These are phyloP conservation scores for Hypoxylon sp. DNA, from an alignment of 2,329 filamentous ascomycete species.

Conservation along the genomic window DNA sequence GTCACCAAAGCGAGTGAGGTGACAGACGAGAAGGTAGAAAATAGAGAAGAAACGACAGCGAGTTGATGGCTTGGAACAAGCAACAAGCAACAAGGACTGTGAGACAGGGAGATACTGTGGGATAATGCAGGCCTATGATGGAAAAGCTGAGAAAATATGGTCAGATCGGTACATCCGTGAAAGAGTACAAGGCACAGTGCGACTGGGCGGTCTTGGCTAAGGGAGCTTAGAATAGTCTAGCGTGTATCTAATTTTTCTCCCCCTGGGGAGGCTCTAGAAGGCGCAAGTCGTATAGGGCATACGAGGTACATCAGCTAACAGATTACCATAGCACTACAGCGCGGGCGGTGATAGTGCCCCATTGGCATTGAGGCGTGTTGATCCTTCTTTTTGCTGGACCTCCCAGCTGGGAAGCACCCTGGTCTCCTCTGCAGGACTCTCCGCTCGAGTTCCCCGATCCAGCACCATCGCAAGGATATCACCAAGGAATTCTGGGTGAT, in stretches of 20 bases:
- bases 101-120: constrained; percentile 36
- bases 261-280: constrained; percentile 41
- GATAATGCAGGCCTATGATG: constrained; percentile 35
- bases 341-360: constrained; percentile 17
- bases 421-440: constrained; percentile 20
- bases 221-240: constrained; percentile 30
- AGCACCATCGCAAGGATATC: constrained; percentile 36
- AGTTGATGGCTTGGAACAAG: constrained; percentile 32
- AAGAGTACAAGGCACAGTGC: constrained; percentile 42
- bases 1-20: constrained; percentile 74
- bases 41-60: constrained; percentile 41
- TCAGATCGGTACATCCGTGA: constrained; percentile 31
- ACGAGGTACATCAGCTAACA: constrained; percentile 31
- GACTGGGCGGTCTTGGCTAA: constrained; percentile 17
- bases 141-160: constrained; percentile 40
- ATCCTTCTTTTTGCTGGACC: constrained; percentile 34
- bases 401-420: constrained; percentile 37
- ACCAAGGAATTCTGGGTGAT: constrained; percentile 39
- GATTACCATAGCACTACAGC: constrained; percentile 21
- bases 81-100: constrained; percentile 31
- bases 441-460: constrained; percentile 23
- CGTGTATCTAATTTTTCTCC: constrained; percentile 43
- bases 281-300: constrained; percentile 6
- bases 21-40: constrained; percentile 51
- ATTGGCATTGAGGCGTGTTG: constrained; percentile 35